These are phyloP conservation scores for Tremella mesenterica DNA, from an alignment of 768 basidiomycete genomes.

Conservation along the genomic window DNA sequence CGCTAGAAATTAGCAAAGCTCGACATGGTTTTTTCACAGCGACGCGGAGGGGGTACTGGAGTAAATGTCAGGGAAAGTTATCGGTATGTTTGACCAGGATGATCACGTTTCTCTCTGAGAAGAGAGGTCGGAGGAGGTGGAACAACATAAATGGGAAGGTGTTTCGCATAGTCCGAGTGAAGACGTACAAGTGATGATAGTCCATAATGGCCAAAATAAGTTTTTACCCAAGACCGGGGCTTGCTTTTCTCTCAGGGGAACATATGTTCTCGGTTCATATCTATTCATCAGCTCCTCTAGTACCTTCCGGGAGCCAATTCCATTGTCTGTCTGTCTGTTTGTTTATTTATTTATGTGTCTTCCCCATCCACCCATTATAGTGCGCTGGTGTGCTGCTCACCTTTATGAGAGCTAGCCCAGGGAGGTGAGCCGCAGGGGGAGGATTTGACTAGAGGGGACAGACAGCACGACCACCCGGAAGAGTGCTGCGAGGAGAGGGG, in stretches of 20 bases:
- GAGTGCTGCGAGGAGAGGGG: too few species aligned
- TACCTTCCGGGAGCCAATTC: too few species aligned
- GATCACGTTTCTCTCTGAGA: neutral
- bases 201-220: slow-evolving; percentile 24
- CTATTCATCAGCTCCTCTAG: slow-evolving; percentile 11
- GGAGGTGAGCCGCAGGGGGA: neutral
- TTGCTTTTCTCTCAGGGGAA: slow-evolving; percentile 51
- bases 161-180: neutral
- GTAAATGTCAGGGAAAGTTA: slow-evolving; percentile 47
- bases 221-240: slow-evolving; percentile 21
- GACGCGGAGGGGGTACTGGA: neutral
- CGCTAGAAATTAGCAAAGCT: slow-evolving; percentile 55
- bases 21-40: slow-evolving; percentile 45
- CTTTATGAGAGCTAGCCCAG: too few species aligned
- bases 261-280: slow-evolving; percentile 67
- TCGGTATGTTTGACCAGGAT: slow-evolving; percentile 52
- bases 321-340: too few species aligned
- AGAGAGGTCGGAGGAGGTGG: neutral
- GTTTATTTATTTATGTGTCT: too few species aligned
- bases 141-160: neutral
- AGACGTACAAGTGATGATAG: slow-evolving; percentile 23
- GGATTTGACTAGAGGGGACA: too few species aligned
- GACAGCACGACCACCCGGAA: too few species aligned
- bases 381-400: too few species aligned
- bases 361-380: too few species aligned